Evolutionary conservation across 2,329 filamentous ascomycete genomes (phyloP).

Genomic region (Phyllosticta capitalensis): DNA sequence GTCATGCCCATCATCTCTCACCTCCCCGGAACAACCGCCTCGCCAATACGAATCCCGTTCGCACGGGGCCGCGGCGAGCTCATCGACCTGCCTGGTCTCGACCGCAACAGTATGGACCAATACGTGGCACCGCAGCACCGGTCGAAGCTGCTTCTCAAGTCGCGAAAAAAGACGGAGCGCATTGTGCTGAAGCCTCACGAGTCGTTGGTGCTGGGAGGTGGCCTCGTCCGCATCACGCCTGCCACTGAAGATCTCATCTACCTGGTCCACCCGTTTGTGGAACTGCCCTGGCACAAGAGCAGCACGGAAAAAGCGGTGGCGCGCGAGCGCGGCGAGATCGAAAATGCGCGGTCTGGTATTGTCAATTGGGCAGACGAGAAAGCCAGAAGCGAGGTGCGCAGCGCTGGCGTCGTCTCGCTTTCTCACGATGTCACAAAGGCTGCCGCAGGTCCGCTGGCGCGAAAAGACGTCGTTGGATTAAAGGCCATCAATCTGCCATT

Average conservation of each 20-base stretch:
- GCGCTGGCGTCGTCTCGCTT: constrained; percentile 65
- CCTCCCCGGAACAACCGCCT: constrained; percentile 86
- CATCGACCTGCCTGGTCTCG: constrained; percentile 82
- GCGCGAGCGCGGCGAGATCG: constrained; percentile 56
- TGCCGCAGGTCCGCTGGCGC: constrained; percentile 64
- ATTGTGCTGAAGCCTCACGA: constrained; percentile 63
- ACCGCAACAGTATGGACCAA: constrained; percentile 59
- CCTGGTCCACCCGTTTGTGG: constrained; percentile 79
- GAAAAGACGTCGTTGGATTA: constrained; percentile 51
- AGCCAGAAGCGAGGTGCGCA: constrained; percentile 26
- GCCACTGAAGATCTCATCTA: constrained; percentile 54
- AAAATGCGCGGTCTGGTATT: constrained; percentile 41
- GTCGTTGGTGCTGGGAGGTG: constrained; percentile 70
- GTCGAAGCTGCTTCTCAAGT: constrained; percentile 65
- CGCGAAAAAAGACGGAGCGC: constrained; percentile 64
- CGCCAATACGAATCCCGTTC: constrained; percentile 86
- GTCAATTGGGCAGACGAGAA: constrained; percentile 47
- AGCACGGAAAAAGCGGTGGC: constrained; percentile 68
- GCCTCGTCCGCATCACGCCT: constrained; percentile 80
- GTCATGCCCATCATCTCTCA: constrained; percentile 78
- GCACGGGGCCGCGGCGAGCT: constrained; percentile 79
- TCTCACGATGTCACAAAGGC: constrained; percentile 74
- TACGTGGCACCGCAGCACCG: constrained; percentile 60
- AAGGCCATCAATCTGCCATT: constrained; percentile 66
- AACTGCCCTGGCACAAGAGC: constrained; percentile 66